Base-by-base conservation (phyloP, 805 yeast species). In the Metschnikowia henanensis region DNA sequence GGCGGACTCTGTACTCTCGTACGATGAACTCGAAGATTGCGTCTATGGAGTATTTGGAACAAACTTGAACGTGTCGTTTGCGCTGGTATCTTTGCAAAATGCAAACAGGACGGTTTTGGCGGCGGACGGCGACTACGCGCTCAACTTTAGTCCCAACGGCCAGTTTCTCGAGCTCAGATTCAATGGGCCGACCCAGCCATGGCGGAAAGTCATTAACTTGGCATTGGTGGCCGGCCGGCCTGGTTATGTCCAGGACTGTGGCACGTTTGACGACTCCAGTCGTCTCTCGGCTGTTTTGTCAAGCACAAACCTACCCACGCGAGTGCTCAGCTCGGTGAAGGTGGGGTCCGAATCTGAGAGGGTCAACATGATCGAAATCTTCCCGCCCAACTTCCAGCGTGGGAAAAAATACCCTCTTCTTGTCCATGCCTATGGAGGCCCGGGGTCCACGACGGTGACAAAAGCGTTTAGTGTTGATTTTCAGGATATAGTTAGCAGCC, bases 351-450 rank as follows among this genome's bases (percentile, higher is more conserved):
- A 53, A 3, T 73, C 65, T 41, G 73, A 70, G 8, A 57, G 50
- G 6, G 52, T 75, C 6, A 77, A 82, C 55, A 72, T 80, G 42
- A 62, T 82, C 31, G 91, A 85, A 55, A 78, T 81, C 7, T 67
- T 75, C 33, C 95, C 95, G 0, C 72, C 74, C 0, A 66, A 70
- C 35, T 78, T 83, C 52, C 66, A 80, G 48, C 63, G 73, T 2
- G 51, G 51, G 0, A 62, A 61, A 31, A 44, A 75, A 48, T 79
- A 84, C 54, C 91, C 94, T 0, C 49, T 87, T 10, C 60, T 87
- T 33, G 88, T 85, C 2, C 75, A 77, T 45, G 82, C 79, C 0
- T 87, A 87, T 58, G 94, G 90, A 3, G 95, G 94, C 0, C 95
- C 95, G 1, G 95, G 94, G 0, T 81, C 87, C 4, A 83, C 80